Percentiles rank a stretch among this genome's conserved stretches.
Evolutionary conservation across 208 protist genomes (phyloP).

Genomic region (Dictyostelium gargantuum): DNA sequence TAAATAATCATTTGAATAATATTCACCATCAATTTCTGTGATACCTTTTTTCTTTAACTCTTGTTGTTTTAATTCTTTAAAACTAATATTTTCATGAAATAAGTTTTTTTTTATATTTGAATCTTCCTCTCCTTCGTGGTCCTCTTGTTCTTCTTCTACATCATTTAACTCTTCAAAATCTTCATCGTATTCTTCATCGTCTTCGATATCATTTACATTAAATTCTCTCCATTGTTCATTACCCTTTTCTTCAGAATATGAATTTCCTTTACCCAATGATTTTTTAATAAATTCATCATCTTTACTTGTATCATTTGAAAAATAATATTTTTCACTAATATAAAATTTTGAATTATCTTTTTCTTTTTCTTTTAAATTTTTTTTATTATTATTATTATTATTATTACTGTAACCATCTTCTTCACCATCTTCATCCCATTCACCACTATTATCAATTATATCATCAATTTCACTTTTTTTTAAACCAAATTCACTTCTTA

Average conservation of each 20-base stretch:
- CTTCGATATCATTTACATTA: not conserved
- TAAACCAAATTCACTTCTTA: not conserved
- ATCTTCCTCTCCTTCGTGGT: no score
- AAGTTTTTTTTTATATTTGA: not conserved
- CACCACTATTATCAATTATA: not conserved
- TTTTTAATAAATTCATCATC: conserved; percentile 2
- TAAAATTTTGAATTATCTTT: not conserved
- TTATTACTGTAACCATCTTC: not conserved
- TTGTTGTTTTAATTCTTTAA: not conserved
- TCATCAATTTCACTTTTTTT: not conserved
- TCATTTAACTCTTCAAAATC: no score
- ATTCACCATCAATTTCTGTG: not conserved
- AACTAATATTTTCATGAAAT: not conserved
- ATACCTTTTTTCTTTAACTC: not conserved
- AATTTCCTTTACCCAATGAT: not conserved
- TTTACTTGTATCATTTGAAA: not conserved
- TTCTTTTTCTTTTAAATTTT: not conserved
- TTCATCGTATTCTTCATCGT: not conserved
- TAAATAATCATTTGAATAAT: not conserved
- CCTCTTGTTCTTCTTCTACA: no score
- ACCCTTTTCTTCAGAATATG: not conserved
- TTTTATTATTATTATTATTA: not conserved
- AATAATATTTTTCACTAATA: not conserved
- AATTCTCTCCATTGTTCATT: not conserved
- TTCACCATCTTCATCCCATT: not conserved